Evolutionary conservation across 1,139 yeast genomes (phyloP), one percentile per base, ranked within the genome.

Genomic region (Meyerozyma elateridarum): DNA sequence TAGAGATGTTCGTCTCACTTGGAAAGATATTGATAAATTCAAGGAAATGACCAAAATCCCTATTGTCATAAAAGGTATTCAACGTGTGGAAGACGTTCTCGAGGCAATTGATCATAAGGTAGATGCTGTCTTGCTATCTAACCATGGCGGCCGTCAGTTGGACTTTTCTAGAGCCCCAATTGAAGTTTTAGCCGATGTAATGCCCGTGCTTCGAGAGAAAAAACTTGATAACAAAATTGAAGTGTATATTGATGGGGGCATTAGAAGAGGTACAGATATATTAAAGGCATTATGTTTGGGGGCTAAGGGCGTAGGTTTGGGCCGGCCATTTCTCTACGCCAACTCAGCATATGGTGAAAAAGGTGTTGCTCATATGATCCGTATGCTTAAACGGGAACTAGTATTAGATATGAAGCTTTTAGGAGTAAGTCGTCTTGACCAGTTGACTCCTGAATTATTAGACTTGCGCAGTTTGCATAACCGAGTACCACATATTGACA

Each of bases 11-110:
- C 16, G 19, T 4, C 29, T 35, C 17, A 34, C 36, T 8, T 37
- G 39, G 39, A 79, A 79, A 46, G 96, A 91, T 54, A 87, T 89
- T 40, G 89, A 87, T 51, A 74, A 84, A 48, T 79, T 95, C 33
- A 89, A 89, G 52, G 79, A 96, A 0, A 58, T 76, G 20, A 89
- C 87, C n/a, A 19, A 19, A 9, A 7, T 36, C 28, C 37, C 39
- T 6, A n/a, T 36, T 12, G 35, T 32, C 5, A 15, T 36, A 9
- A 36, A 36, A 20, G 39, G 39, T 1, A 31, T 36, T 7, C 37
- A 34, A 20, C 17, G 36, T n/a, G 39, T 32, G 11, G 37, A 36
- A 17, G 39, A 36, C 24, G 37, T 33, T 15, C 26, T 36, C 25
- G 11, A 15, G 20, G 39, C 39, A 4, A 32, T 33, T 6, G 34